Conservation (phyloP, 805 yeast species). For the Candida odintsovae region DNA sequence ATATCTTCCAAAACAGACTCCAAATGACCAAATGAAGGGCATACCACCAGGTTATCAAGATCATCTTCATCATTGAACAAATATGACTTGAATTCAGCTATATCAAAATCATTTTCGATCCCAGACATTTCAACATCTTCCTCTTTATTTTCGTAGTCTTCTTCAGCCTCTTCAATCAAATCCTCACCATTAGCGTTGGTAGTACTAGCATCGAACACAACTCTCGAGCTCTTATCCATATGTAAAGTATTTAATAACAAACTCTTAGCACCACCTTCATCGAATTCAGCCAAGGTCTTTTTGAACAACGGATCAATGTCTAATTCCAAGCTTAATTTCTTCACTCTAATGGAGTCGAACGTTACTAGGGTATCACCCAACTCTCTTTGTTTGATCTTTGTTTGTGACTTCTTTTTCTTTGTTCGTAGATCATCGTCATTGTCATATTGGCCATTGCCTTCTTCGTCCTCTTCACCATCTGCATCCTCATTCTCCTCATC, state of each 20-base stretch:
- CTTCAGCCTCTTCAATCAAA: slow-evolving; percentile 15
- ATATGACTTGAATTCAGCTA: slow-evolving; percentile 15
- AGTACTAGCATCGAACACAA: slow-evolving; percentile 59
- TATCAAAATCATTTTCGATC: slow-evolving; percentile 23
- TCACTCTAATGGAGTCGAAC: slow-evolving; percentile 45
- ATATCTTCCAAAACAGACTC: slow-evolving; percentile 53
- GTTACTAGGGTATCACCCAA: slow-evolving; percentile 42
- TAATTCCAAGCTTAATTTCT: slow-evolving; percentile 56
- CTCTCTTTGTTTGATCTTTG: slow-evolving; percentile 21
- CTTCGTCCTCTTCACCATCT: slow-evolving; percentile 16
- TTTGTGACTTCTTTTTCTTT: slow-evolving; percentile 24
- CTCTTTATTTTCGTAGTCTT: slow-evolving; percentile 24
- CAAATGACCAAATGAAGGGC: slow-evolving; percentile 67
- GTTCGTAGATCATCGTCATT: slow-evolving; percentile 2
- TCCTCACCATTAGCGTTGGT: slow-evolving; percentile 12
- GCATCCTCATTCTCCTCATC: slow-evolving; percentile 20
- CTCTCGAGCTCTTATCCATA: slow-evolving; percentile 46
- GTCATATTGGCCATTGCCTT: slow-evolving; percentile 1
- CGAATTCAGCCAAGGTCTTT: slow-evolving; percentile 71
- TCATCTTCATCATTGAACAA: slow-evolving; percentile 26
- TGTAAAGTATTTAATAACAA: slow-evolving; percentile 56
- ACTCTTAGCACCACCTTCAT: slow-evolving; percentile 78
- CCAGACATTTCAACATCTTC: slow-evolving; percentile 17
- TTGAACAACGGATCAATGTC: slow-evolving; percentile 71
- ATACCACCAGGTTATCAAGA: slow-evolving; percentile 36